phyloP scores from a whole-genome alignment of 352 stramenopile genomes.

The Elongisporangium prolatum region DNA sequence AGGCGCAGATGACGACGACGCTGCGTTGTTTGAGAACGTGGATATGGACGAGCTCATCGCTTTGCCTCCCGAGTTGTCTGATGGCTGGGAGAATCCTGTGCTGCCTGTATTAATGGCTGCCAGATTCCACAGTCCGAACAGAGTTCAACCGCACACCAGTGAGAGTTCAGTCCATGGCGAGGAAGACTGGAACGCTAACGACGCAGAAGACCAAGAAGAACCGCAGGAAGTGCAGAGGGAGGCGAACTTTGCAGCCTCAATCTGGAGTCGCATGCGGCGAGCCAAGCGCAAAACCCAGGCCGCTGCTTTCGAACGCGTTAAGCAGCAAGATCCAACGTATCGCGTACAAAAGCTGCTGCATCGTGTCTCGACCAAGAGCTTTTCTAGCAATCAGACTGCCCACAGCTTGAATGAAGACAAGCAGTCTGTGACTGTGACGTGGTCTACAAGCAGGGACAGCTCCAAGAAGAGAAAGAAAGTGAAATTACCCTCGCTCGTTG shows the following conservation, averaged over 20 bases:
- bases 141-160: neutral
- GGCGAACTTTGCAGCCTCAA: conserved; percentile 27
- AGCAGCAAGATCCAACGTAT: conserved; percentile 46
- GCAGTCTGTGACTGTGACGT: conserved; percentile 21
- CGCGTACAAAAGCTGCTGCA: conserved; percentile 50
- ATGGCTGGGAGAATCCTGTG: conserved; percentile 54
- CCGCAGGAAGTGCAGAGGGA: conserved; percentile 13
- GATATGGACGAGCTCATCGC: conserved; percentile 57
- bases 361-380: conserved; percentile 10
- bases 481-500: conserved; percentile 68
- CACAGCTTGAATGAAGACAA: conserved; percentile 3
- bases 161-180: conserved; percentile 2
- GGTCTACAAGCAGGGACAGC: conserved; percentile 20
- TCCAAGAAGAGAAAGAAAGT: conserved; percentile 63
- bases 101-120: conserved; percentile 10
- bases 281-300: conserved; percentile 38
- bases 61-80: conserved; percentile 43
- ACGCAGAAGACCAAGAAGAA: neutral
- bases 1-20: conserved; percentile 9
- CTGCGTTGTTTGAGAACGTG: conserved; percentile 38
- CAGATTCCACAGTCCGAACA: neutral
- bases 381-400: conserved; percentile 12
- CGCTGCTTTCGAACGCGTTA: conserved; percentile 24
- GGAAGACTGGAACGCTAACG: conserved; percentile 1
- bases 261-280: conserved; percentile 72